phyloP scores from a whole-genome alignment of 768 basidiomycete genomes.

The Cantharellus cinnabarinus region DNA sequence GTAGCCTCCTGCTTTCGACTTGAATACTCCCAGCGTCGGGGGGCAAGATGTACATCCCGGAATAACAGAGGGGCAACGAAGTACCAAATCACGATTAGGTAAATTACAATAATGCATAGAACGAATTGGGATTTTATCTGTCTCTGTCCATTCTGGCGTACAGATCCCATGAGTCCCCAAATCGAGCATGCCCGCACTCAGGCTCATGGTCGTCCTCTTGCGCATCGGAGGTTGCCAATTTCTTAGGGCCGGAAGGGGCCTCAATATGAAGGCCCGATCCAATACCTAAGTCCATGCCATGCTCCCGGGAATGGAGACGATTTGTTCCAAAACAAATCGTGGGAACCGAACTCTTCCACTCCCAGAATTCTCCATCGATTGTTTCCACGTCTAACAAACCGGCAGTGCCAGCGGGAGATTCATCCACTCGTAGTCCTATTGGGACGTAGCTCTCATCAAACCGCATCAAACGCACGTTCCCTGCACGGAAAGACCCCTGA shows the following conservation, averaged over 20 bases:
- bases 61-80: too few species aligned
- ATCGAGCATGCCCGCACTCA: background rate
- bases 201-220: background rate
- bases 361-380: background rate
- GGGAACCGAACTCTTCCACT: background rate
- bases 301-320: background rate
- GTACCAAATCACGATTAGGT: too few species aligned
- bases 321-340: background rate
- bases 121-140: background rate
- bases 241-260: background rate
- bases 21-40: too few species aligned
- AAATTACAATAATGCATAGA: too few species aligned
- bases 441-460: background rate
- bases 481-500: background rate
- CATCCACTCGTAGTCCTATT: background rate
- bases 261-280: background rate
- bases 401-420: background rate
- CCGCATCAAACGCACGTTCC: slow-evolving; percentile 2
- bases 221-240: background rate
- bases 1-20: too few species aligned
- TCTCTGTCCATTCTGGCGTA: background rate
- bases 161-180: background rate
- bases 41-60: too few species aligned
- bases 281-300: background rate
- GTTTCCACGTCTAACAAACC: slow-evolving; percentile 1